Percentiles rank a stretch among this genome's conserved stretches.
These are phyloP conservation scores for Calocybe indica DNA, from an alignment of 768 basidiomycete species.

Conservation along the genomic window DNA sequence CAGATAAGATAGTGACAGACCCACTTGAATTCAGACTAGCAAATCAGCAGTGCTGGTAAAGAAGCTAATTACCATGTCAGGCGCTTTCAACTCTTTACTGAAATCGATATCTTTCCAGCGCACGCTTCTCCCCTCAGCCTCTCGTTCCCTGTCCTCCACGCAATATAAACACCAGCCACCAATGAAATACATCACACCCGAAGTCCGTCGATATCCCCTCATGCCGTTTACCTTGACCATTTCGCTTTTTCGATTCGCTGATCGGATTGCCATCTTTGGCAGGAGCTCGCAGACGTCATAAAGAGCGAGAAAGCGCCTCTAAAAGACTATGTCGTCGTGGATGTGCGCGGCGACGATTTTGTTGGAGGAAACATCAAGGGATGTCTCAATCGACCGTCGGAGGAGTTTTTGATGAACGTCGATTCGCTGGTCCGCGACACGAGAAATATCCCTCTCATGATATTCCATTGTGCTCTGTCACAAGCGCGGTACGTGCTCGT, in stretches of 20 bases:
- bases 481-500: conserved; percentile 58
- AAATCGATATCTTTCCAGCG: neutral
- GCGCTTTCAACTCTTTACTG: too few species aligned
- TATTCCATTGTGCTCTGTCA: conserved; percentile 78
- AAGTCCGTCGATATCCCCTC: conserved; percentile 8
- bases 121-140: neutral
- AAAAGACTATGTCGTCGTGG: conserved; percentile 72
- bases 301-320: conserved; percentile 54
- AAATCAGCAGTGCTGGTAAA: neutral
- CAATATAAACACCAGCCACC: neutral
- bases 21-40: neutral
- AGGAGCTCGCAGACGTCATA: conserved; percentile 70
- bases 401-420: conserved; percentile 49
- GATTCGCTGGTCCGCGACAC: conserved; percentile 53
- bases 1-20: neutral
- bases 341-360: conserved; percentile 83
- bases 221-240: too few species aligned
- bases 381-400: conserved; percentile 56
- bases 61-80: neutral
- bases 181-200: conserved; percentile 15
- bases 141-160: neutral
- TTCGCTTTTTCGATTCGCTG: neutral
- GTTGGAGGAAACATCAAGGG: conserved; percentile 74
- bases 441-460: conserved; percentile 53
- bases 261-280: conserved; percentile 2